Base-by-base conservation (phyloP, 2,329 filamentous ascomycete species). In the Talaromyces sp. region DNA sequence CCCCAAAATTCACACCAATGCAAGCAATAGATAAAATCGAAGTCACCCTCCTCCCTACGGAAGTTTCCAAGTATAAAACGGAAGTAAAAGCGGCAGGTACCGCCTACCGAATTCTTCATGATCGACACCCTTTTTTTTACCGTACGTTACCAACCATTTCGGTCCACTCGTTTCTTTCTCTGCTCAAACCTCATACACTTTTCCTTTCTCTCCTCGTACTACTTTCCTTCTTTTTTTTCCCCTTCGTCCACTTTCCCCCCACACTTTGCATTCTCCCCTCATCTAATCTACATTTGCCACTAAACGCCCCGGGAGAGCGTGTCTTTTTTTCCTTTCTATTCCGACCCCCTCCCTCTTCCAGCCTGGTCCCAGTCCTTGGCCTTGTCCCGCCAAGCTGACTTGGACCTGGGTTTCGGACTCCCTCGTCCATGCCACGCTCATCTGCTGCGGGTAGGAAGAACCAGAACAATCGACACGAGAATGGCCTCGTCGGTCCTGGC, bases 391-490 rank as follows among this genome's bases (percentile, higher is more conserved):
- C 77, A 76, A 75, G 73, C 70, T 68, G 73, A 75, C 72, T 75
- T 66, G 73, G 72, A 73, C 69, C 70, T 72, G 68, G 70, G 66
- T 68, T 64, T 70, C 64, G 64, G 70, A 68, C 68, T 65, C 67
- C 65, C 70, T 76, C 65, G 70, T 74, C 77, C 71, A 79, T 79
- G 77, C 75, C 76, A 74, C 76, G 75, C 70, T 74, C 73, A 73
- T 72, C 70, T 60, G 70, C 70, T 67, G 73, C 76, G 66, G 71
- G 74, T 70, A 76, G 76, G 69, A 78, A 78, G 72, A 87, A 80
- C 77, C 82, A 86, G 78, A 87, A 87, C 76, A 84, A 81, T 68
- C 86, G 88, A 74, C 88, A 95, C 77, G 91, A 96, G 77, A 91
- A 90, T 87, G 91, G 90, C 70, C 81, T 91, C 73, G 88, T 91